Evolutionary conservation across 495 filamentous ascomycete genomes (phyloP).

Genomic region (Aspergillus egyptiacus): DNA sequence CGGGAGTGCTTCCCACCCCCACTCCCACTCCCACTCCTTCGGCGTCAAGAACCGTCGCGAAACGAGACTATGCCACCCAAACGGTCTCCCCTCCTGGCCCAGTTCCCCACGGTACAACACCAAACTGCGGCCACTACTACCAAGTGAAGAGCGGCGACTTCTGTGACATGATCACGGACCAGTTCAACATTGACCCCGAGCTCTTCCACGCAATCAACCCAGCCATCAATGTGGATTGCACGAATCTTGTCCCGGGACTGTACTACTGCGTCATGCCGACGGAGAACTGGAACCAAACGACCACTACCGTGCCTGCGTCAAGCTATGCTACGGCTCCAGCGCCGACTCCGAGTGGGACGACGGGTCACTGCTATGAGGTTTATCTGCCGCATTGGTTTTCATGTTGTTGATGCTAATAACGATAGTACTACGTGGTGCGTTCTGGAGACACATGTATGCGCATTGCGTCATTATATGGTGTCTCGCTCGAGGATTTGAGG

Average conservation of each 20-base stretch:
- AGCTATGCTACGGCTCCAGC: conserved; percentile 6
- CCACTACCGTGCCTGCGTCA: neutral
- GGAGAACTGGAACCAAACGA: conserved; percentile 6
- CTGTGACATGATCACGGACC: conserved; percentile 7
- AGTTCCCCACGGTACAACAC: conserved; percentile 2
- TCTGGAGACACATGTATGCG: conserved; percentile 8
- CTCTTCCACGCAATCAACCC: conserved; percentile 14
- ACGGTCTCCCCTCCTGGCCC: neutral
- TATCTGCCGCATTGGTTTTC: neutral
- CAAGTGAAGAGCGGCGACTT: conserved; percentile 6
- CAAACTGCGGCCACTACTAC: conserved; percentile 7
- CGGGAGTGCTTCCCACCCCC: neutral
- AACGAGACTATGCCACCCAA: conserved; percentile 4
- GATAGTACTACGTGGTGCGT: conserved; percentile 11
- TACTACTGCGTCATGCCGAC: conserved; percentile 11
- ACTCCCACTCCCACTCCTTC: neutral
- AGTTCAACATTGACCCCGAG: conserved; percentile 2
- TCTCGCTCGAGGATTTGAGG: neutral
- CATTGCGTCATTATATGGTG: neutral
- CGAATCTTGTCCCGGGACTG: conserved; percentile 10
- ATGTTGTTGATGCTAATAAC: neutral
- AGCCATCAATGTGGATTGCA: conserved; percentile 7
- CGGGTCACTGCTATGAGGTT: conserved; percentile 5
- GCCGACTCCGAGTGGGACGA: conserved; percentile 5
- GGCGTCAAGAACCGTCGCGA: neutral